Evolutionary conservation across 306 rosid species (phyloP), one percentile per base, ranked within the genome.

Genomic region (Luffa aegyptiaca): DNA sequence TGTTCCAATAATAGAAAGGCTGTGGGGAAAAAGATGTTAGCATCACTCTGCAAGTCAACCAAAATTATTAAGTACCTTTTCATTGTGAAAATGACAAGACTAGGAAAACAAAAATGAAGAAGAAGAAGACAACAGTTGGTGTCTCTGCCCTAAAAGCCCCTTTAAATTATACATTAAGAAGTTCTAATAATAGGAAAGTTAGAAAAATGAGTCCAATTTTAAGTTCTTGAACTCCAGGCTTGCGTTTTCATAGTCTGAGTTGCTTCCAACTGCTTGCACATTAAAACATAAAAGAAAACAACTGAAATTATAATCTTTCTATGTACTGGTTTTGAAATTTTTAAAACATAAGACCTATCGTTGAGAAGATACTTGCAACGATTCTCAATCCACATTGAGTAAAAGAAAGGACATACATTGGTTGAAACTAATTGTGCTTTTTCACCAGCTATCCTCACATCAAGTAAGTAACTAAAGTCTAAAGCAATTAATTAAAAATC

Each of bases 371-470:
- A 26, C 31, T 26, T 26, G 31, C 31, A 53, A 7, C 31, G 59
- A 18, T 53, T 53, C 20, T 53, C 59, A 48, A 82, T 33, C 31
- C 46, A 13, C 13, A 10, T 14, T 12, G 55, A 20, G 16, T 48
- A 21, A 0, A n/a, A 81, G 51, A 57, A 83, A 62, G 61, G 79
- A 21, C 65, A 69, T 93, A 89, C 97, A 87, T 93, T 92, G 78
- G 93, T 92, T 84, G 98, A 90, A 88, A 92, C 98, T 85, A 93
- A 81, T 16, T 96, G 98, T 80, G 98, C 98, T 86, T 96, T 83
- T 82, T 90, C 93, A 55, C 98, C 98, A 18, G 87, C 90, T 89
- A 89, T 76, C 78, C 52, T 89, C 81, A 93, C 94, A 84, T 93
- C 98, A 35, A 97, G 98, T 66, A 93, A 87, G 69, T 86, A 92